Base-by-base conservation (phyloP, 257 asterid genomes). In the Capsicum pubescens region DNA sequence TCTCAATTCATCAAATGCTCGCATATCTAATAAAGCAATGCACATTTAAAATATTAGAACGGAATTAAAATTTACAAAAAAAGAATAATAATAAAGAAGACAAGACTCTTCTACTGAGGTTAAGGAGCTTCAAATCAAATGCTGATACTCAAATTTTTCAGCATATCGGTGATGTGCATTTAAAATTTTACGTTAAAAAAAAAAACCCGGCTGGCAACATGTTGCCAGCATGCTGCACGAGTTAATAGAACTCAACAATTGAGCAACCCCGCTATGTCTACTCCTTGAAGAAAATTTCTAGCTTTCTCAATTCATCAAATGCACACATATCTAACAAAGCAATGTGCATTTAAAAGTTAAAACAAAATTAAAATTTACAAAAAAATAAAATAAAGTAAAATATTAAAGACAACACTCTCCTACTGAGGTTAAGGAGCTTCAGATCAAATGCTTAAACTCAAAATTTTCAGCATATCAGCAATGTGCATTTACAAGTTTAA, bases 211-310 rank as follows among this genome's bases (percentile, higher is more conserved):
- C 32, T 26, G 99, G 99, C 90, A 97, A 89, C 83, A 97, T 97
- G 86, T 97, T 97, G 88, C 99, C 99, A 26, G 99, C 99, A 13
- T 97, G 99, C 93, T 97, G 99, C 86, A 95, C 99, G 48, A 97
- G 97, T 91, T 97, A 99, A 78, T 97, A 97, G 77, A 97, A 93
- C 92, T 95, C 99, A 56, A 97, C 97, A 68, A 97, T 91, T 8
- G 99, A 97, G 92, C 93, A 97, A 48, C 99, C 99, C 0, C 96
- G 97, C 82, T 87, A 86, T 1, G 92, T 90, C 92, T 94, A 98
- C 87, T 95, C 99, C 92, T 87, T 93, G 90, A 97, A 95, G 85
- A 94, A 97, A 55, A 93, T 92, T 86, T 97, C 99, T 83, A 97
- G 88, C 90, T 90, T 97, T 93, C 99, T 92, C 92, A 97, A 85